Conservation (phyloP, 352 stramenopile species). For the Phytophthora chlamydospora region DNA sequence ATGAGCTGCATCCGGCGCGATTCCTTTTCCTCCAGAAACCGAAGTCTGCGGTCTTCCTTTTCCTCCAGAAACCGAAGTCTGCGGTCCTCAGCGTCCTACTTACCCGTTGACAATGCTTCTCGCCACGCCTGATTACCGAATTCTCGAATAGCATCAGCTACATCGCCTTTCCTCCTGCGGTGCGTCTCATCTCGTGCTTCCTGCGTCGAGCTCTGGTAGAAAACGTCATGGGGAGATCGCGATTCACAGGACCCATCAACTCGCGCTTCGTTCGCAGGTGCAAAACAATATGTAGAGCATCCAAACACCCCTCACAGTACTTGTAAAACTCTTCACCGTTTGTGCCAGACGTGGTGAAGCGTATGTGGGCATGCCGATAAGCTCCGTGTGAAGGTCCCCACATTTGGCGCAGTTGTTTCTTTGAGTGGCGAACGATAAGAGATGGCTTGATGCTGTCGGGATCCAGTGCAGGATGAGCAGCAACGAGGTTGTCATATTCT, state of each 20-base stretch:
- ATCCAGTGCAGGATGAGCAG: neutral
- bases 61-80: slow-evolving; percentile 6
- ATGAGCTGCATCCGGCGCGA: neutral
- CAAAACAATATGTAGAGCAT: slow-evolving; percentile 5
- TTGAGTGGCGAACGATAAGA: neutral
- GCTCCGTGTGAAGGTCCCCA: neutral
- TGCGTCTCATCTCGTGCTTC: neutral
- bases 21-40: slow-evolving; percentile 9
- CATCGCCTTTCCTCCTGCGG: neutral
- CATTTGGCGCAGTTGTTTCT: neutral
- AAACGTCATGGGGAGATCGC: neutral
- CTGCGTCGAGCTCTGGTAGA: neutral
- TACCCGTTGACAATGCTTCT: neutral
- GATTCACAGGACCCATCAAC: neutral
- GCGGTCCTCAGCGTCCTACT: slow-evolving; percentile 4
- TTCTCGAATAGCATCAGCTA: slow-evolving; percentile 9
- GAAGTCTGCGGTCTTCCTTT: slow-evolving; percentile 10
- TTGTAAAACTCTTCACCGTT: slow-evolving; percentile 1
- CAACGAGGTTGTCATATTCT: neutral
- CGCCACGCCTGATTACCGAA: slow-evolving; percentile 15
- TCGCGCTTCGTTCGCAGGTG: neutral
- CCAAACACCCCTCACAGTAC: neutral
- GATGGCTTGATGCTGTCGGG: neutral
- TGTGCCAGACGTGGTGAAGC: slow-evolving; percentile 1
- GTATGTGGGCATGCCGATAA: neutral